phyloP scores from a whole-genome alignment of 768 basidiomycete species.

The Coprinopsis sp. region DNA sequence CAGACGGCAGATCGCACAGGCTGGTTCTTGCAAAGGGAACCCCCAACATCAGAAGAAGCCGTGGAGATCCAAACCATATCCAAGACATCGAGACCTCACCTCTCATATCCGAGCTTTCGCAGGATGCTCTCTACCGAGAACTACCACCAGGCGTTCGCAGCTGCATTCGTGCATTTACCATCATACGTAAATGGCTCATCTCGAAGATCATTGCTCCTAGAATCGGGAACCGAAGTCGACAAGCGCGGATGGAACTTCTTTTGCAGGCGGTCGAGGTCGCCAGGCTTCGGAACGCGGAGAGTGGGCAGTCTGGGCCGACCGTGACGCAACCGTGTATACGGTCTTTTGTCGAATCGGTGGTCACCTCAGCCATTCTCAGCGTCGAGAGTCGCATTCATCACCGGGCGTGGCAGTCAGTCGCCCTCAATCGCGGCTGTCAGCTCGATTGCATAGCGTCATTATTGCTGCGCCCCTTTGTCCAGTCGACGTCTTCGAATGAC shows the following conservation, averaged over 20 bases:
- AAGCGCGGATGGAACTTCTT: constrained; percentile 68
- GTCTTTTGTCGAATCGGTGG: constrained; percentile 76
- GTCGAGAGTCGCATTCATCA: constrained; percentile 74
- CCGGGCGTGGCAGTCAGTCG: constrained; percentile 76
- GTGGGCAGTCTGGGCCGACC: constrained; percentile 21
- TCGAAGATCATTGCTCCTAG: constrained; percentile 62
- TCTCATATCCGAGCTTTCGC: constrained; percentile 63
- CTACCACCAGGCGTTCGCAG: constrained; percentile 73
- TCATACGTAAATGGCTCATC: constrained; percentile 77
- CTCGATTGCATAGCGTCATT: constrained; percentile 60
- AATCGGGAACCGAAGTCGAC: constrained; percentile 58
- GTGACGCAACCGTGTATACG: constrained; percentile 62
- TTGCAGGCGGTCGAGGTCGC: constrained; percentile 72
- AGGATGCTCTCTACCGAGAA: constrained; percentile 68
- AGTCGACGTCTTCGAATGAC: constrained; percentile 41
- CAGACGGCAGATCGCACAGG: constrained; percentile 76
- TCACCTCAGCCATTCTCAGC: constrained; percentile 72
- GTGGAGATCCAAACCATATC: constrained; percentile 79
- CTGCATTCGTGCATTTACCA: constrained; percentile 70
- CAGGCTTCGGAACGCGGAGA: constrained; percentile 53
- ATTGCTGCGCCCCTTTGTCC: constrained; percentile 46
- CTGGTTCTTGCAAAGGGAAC: constrained; percentile 69
- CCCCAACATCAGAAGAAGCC: constrained; percentile 47
- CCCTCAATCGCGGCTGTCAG: constrained; percentile 51
- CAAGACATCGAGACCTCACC: constrained; percentile 69